Evolutionary conservation across 768 basidiomycete species (phyloP), one percentile per base, ranked within the genome.

Genomic region (Trametopsis cervina): DNA sequence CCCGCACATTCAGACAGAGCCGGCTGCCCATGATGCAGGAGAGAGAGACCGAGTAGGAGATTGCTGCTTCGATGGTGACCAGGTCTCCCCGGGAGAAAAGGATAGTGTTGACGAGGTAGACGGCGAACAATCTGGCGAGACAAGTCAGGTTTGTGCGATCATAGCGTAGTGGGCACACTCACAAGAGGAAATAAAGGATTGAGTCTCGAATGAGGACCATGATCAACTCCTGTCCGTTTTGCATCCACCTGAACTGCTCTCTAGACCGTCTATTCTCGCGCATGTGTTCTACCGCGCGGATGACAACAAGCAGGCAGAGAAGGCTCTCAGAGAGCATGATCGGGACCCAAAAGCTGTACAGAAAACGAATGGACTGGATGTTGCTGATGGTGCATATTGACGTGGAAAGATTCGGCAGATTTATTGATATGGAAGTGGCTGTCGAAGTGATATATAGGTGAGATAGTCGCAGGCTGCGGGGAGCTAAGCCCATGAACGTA

Each of bases 321-420:
- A 80, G 56, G 47, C 61, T 70, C 55, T 83, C 81, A 29, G 75
- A 80, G 2, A 65, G 57, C 13, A 83, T 64, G 54, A 79, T 69
- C 1, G 80, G 80, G 37, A 82, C 71, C 81, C 81, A 83, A 60
- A 78, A 79, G 17, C 70, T 64, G 55, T 69, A 81, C 57, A 80
- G 76, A 35, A 69, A 64, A 6, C 46, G 38, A 33, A 52, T 40
- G 25, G 20, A 13, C 4, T 75, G 66, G 4, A 78, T 55, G 23
- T 61, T 57, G 11, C 9, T 33, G 41, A 35, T 4, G 75, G 69
- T 33, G 29, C 29, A 33, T 15, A 33, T 33, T 33, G 29, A 33
- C 15, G 15, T 15, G 9, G 29, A 33, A 15, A 33, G 7, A 33
- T 33, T 33, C 29, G 29, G 29, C 29, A 33, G 15, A 15, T 33